phyloP scores from a whole-genome alignment of 2,329 filamentous ascomycete species.

The Fusarium papillatum region DNA sequence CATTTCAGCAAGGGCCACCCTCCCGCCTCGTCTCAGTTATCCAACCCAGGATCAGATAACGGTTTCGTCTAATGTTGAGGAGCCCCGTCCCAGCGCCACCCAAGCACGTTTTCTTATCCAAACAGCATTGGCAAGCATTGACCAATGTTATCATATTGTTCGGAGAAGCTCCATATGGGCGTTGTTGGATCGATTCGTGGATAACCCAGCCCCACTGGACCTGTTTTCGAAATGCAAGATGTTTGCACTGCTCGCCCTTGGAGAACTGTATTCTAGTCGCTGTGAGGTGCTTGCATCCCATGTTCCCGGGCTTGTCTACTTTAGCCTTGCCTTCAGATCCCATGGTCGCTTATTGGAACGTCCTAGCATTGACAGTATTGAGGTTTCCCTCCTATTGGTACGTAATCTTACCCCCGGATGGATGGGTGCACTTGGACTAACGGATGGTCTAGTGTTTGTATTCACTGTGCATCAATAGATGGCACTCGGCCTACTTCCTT shows the following conservation, averaged over 20 bases:
- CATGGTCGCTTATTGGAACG: not conserved
- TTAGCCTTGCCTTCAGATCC: not conserved
- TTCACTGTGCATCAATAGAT: not conserved
- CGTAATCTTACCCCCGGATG: fast-evolving
- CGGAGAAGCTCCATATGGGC: not conserved
- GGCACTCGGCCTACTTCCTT: not conserved
- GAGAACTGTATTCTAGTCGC: not conserved
- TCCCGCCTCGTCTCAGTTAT: not conserved
- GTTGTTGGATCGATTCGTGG: not conserved
- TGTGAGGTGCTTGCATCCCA: not conserved
- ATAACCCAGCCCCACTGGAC: not conserved
- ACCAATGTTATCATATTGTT: not conserved
- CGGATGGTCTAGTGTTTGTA: not conserved
- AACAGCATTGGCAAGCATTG: not conserved
- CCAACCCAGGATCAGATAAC: not conserved
- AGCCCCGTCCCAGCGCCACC: not conserved
- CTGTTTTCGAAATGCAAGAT: not conserved
- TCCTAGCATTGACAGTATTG: not conserved
- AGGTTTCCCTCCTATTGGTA: not conserved
- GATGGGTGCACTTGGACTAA: not conserved
- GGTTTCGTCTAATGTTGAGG: not conserved
- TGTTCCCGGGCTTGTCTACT: not conserved
- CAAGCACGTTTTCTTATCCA: not conserved
- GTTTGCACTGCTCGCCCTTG: not conserved
- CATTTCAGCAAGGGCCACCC: not conserved